Percentiles rank a stretch among this genome's conserved stretches.
phyloP scores from a whole-genome alignment of 2,329 filamentous ascomycete genomes.

The Amphichorda felina region DNA sequence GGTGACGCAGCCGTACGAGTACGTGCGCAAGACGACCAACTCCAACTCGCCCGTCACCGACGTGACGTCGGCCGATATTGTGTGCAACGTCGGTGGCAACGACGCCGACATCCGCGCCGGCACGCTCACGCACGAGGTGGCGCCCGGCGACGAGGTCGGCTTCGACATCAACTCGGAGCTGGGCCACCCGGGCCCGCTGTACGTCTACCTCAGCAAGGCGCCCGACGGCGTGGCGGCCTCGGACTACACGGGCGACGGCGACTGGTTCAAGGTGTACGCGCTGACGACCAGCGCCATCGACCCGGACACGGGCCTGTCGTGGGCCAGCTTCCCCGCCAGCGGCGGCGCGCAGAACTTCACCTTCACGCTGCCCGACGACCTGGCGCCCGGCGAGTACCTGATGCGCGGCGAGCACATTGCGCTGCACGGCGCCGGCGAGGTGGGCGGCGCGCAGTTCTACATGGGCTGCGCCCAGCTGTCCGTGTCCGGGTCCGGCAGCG shows the following conservation, averaged over 20 bases:
- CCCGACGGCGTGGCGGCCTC: slow-evolving; percentile 9
- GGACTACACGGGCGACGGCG: slow-evolving; percentile 14
- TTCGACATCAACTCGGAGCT: slow-evolving; percentile 22
- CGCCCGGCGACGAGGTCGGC: slow-evolving; percentile 21
- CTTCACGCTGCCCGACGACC: slow-evolving; percentile 9
- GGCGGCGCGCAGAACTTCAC: slow-evolving; percentile 11
- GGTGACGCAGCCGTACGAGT: slow-evolving; percentile 31
- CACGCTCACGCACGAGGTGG: slow-evolving; percentile 18
- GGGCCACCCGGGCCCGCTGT: slow-evolving; percentile 19
- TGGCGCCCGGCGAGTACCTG: slow-evolving; percentile 11
- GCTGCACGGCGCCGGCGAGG: slow-evolving; percentile 14
- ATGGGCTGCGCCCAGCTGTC: slow-evolving; percentile 11
- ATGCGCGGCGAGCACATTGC: slow-evolving; percentile 18
- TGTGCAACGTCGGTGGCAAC: slow-evolving; percentile 21
- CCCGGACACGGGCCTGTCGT: slow-evolving; percentile 10
- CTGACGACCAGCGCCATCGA: slow-evolving; percentile 10
- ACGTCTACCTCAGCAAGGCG: slow-evolving; percentile 18
- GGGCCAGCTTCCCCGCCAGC: slow-evolving; percentile 11
- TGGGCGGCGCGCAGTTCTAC: slow-evolving; percentile 20
- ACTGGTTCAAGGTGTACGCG: slow-evolving; percentile 18
- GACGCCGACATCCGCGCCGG: slow-evolving; percentile 13
- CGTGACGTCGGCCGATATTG: slow-evolving; percentile 19
- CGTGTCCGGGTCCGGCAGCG: slow-evolving; percentile 8
- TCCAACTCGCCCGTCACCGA: slow-evolving; percentile 22
- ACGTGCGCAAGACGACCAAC: slow-evolving; percentile 32